Base-by-base conservation (phyloP, 2,329 filamentous ascomycete genomes). In the Apiospora kogelbergensis region DNA sequence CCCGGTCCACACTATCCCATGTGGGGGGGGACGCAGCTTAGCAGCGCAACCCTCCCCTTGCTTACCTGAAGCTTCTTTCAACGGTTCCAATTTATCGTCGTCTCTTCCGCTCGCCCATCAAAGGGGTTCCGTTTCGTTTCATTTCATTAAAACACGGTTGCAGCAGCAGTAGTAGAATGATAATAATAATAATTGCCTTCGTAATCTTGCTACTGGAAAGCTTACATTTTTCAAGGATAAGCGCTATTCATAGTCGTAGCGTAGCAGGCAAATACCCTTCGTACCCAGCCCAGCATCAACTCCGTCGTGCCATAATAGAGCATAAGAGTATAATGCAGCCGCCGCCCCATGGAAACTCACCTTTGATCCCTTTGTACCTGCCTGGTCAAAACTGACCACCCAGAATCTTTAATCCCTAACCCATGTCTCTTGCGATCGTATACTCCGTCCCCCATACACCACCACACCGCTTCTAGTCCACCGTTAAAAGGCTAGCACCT, bases 301-400 rank as follows among this genome's bases (percentile, higher is more conserved):
- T 60, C 53, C 53, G 10, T 53, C 46, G 48, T 57, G 26, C 53
- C 26, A 60, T 60, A 60, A 37, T 37, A 60, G 53, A 60, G 53
- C 53, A 37, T 60, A 60, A 37, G 53, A 60, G 53, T 60, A 37
- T 60, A 60, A 60, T 60, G 53, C 53, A 37, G 30, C 53, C n/a
- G n/a, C n/a, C n/a, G n/a, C 53, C 20, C 17, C 53, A 9, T 13
- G 9, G 30, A 60, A 60, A 60, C 53, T 60, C 53, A 60, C 26
- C 53, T 37, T 60, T 20, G 26, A 30, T 60, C 53, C 53, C 37
- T 60, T 60, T 60, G 53, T 37, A 37, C 30, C 53, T 37, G 30
- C 53, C 53, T 20, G 53, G 53, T 30, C 53, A 60, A 37, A 6
- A 6, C 30, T 60, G 53, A 60, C 53, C 53, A n/a, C 30, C 53